These are phyloP conservation scores for Ceratocystis cubensis DNA, from an alignment of 2,329 filamentous ascomycete species.

Conservation along the genomic window DNA sequence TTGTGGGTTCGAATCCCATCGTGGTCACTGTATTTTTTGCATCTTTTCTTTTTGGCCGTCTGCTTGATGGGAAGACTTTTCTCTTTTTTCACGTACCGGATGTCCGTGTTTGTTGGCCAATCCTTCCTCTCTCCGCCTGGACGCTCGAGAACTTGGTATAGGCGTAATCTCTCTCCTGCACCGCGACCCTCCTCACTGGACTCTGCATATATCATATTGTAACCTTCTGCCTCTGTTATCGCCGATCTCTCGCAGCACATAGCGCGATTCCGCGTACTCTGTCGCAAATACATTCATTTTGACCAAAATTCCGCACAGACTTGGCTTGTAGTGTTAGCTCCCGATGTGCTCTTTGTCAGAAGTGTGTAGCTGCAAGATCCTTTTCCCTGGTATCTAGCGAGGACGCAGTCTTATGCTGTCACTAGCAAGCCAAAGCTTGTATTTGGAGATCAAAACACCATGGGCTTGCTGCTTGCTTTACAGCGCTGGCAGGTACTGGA, in stretches of 20 bases:
- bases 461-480: slow-evolving; percentile 28
- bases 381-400: slow-evolving; percentile 31
- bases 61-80: background rate
- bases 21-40: slow-evolving; percentile 9
- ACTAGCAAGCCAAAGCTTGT: slow-evolving; percentile 28
- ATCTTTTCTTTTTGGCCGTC: background rate
- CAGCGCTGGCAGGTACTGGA: slow-evolving; percentile 28
- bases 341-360: slow-evolving; percentile 23
- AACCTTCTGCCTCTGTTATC: slow-evolving; percentile 28
- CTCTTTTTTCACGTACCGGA: background rate
- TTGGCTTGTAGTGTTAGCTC: slow-evolving; percentile 28
- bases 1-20: slow-evolving; percentile 19
- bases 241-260: slow-evolving; percentile 26
- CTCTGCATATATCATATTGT: slow-evolving; percentile 33
- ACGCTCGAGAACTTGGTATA: slow-evolving; percentile 24
- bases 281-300: slow-evolving; percentile 28
- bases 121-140: too few relatives aligned
- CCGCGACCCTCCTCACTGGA: slow-evolving; percentile 32
- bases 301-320: slow-evolving; percentile 28
- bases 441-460: slow-evolving; percentile 27
- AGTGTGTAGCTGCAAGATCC: slow-evolving; percentile 29
- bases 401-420: slow-evolving; percentile 27
- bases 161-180: slow-evolving; percentile 30
- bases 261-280: slow-evolving; percentile 31
- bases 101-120: too few relatives aligned